A percentile compares a stretch with the other conserved stretches of the same genome.
These are phyloP conservation scores for Boletellus sp. DNA, from an alignment of 768 basidiomycete genomes.

Conservation along the genomic window DNA sequence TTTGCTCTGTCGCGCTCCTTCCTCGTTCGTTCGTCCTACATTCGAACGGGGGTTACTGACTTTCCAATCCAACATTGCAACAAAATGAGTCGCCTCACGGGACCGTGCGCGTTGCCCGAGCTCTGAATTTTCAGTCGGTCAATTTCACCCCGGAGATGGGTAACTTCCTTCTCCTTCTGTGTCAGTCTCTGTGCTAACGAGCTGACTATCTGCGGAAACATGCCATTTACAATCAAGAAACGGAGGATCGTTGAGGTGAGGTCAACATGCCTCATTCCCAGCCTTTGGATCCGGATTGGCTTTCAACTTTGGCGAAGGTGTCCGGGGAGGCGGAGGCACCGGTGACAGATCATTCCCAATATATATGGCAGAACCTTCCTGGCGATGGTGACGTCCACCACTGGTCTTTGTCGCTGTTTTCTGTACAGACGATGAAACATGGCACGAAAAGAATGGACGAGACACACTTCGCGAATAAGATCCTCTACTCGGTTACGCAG, in stretches of 20 bases:
- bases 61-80: not conserved
- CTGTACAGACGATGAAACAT: conserved; percentile 5
- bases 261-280: conserved; percentile 51
- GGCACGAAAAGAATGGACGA: not conserved
- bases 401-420: conserved; percentile 1
- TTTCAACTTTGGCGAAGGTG: conserved; percentile 29
- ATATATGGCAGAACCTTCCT: conserved; percentile 17
- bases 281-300: conserved; percentile 44
- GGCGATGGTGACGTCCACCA: conserved; percentile 2
- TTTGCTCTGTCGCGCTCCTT: conserved; percentile 73
- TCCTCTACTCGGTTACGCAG: conserved; percentile 59
- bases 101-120: conserved; percentile 54
- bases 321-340: not conserved
- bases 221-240: not conserved
- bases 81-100: conserved; percentile 40
- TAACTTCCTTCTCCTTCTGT: conserved; percentile 82
- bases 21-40: conserved; percentile 67
- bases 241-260: not conserved
- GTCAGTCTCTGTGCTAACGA: conserved; percentile 78
- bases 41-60: not conserved
- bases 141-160: conserved; percentile 68
- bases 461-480: conserved; percentile 60
- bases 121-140: conserved; percentile 58
- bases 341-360: conserved; percentile 7
- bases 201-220: conserved; percentile 48